Base-by-base conservation (phyloP, 306 rosid genomes). In the Sindora glabra region DNA sequence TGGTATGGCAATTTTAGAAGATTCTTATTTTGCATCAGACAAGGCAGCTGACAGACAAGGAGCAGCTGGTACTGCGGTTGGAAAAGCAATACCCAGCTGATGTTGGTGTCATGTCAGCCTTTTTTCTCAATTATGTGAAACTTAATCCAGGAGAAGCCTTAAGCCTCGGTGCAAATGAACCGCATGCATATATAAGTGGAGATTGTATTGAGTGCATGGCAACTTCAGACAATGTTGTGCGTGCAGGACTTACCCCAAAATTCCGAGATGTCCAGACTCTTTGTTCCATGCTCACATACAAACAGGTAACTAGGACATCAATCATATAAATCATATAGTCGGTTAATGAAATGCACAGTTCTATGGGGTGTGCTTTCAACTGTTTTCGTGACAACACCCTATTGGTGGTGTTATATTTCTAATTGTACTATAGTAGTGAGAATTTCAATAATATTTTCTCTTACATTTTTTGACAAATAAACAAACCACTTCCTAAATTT, bases 181-280 rank as follows among this genome's bases (percentile, higher is more conserved):
- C 94, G 0, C 99, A 92, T 62, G 95, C 99, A 25, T 92, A 92
- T 67, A 52, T 89, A 52, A 74, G 65, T 0, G 99, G 99, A 1
- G 96, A 83, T 55, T 89, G 94, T 48, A 9, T 92, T 14, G 96
- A 92, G 59, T 92, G 99, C 74, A 92, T 92, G 99, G 99, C 99
- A 19, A 89, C 99, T 64, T 89, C 99, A 2, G 99, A 92, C 80
- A 92, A 92, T 44, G 99, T 92, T 34, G 94, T 92, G 17, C 83
- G 99, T 38, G 99, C 99, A 10, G 99, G 99, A 53, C 84, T 92
- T 27, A 89, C 99, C 56, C 96, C 99, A 46, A 92, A 92, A 78
- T 63, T 64, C 61, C 83, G 82, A 17, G 99, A 92, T 67, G 96
- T 92, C 38, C 76, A 64, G 27, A 86, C 99, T 64, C 94, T 92